Conservation (phyloP, 208 protist genomes). For the Wallacemonas sp. region DNA sequence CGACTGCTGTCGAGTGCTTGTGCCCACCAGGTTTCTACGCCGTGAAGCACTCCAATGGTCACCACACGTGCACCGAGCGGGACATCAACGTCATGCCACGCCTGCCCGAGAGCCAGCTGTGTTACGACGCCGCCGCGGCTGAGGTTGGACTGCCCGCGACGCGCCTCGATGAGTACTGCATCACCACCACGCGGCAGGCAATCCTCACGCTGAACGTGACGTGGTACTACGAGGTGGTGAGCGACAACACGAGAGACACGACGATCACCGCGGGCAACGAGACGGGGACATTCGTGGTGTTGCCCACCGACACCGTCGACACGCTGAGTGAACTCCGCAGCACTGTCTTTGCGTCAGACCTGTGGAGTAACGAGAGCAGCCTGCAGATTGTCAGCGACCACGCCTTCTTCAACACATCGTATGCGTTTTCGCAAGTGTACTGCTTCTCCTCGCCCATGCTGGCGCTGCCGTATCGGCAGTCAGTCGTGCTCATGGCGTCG, state of each 20-base stretch:
- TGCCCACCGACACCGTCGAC: neutral
- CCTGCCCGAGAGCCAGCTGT: constrained; percentile 29
- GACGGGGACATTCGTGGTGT: neutral
- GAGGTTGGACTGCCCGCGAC: constrained; percentile 33
- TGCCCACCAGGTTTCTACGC: neutral
- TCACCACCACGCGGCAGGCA: constrained; percentile 21
- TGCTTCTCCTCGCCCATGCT: constrained; percentile 28
- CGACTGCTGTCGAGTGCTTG: constrained; percentile 1
- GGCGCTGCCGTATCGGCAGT: constrained; percentile 14
- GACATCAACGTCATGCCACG: constrained; percentile 28
- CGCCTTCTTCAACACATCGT: constrained; percentile 6
- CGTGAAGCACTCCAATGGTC: neutral
- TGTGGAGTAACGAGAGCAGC: constrained; percentile 27
- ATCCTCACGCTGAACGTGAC: constrained; percentile 19
- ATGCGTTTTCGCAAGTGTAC: constrained; percentile 25
- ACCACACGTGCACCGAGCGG: constrained; percentile 14
- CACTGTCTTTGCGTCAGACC: neutral
- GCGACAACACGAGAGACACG: neutral
- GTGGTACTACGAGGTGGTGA: constrained; percentile 7
- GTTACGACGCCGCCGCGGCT: constrained; percentile 27
- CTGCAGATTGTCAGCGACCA: constrained; percentile 18
- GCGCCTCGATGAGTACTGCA: constrained; percentile 31
- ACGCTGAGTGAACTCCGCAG: neutral
- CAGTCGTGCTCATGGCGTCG: neutral
- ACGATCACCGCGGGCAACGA: constrained; percentile 1